phyloP scores from a whole-genome alignment of 371 early-diverging fungal species.

The Rhizopus sp. region DNA sequence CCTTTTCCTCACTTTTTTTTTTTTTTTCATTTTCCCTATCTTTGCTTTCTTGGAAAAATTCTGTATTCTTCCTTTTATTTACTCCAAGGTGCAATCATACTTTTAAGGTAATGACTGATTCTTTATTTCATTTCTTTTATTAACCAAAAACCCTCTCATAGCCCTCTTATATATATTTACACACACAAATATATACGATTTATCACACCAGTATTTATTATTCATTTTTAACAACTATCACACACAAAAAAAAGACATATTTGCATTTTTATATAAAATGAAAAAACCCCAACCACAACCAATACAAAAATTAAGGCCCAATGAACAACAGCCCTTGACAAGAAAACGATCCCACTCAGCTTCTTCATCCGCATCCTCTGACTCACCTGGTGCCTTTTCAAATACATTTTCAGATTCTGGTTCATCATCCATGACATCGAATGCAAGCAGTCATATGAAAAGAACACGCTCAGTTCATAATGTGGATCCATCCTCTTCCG shows the following conservation, averaged over 20 bases:
- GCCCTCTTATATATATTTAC: too few species aligned
- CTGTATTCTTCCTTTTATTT: constrained; percentile 3
- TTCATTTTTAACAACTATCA: too few species aligned
- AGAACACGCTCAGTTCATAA: constrained; percentile 12
- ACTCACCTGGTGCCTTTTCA: constrained; percentile 18
- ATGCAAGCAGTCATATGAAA: neutral
- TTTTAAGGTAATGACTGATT: neutral
- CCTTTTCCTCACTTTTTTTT: constrained; percentile 11
- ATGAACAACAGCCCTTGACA: neutral
- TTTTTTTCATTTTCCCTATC: constrained; percentile 6
- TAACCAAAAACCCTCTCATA: too few species aligned
- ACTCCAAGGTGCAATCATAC: neutral
- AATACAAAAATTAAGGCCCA: constrained; percentile 1
- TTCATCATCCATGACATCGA: constrained; percentile 20
- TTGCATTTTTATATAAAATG: neutral
- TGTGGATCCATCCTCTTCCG: constrained; percentile 5
- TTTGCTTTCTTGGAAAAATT: constrained; percentile 6
- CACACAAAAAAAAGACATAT: neutral
- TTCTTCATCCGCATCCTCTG: constrained; percentile 17
- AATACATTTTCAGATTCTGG: constrained; percentile 27
- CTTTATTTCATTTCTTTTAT: too few species aligned
- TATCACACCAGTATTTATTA: too few species aligned
- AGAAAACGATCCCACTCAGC: constrained; percentile 28
- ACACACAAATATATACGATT: too few species aligned
- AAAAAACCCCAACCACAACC: constrained; percentile 2